Base-by-base conservation (phyloP, 2,329 filamentous ascomycete genomes). In the Xylaria sp. region DNA sequence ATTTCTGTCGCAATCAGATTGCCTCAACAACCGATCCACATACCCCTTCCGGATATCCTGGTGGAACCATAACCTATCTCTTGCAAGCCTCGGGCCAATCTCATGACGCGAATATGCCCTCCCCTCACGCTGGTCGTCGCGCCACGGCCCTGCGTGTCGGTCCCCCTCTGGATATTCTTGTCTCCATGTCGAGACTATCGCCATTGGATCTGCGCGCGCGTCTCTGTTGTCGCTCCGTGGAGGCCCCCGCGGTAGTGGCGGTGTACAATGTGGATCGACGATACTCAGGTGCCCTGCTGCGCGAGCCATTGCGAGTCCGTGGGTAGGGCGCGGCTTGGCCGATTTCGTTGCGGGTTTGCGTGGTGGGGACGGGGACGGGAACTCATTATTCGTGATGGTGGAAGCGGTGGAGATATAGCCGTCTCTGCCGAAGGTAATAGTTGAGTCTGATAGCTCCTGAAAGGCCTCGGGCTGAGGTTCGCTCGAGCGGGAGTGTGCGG, bases 261-360 rank as follows among this genome's bases (percentile, higher is more conserved):
- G 49, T 4, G 28, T 11, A 6, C 26, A 26, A 13, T 15, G 23
- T 4, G 15, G 28, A n/a, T 23, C 23, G 44, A n/a, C 9, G 48
- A 28, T 51, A 15, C 23, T 5, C 1, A 0, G 3, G 13, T n/a
- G 31, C 3, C 31, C 59, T 23, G 48, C 23, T 20, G 13, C 23
- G 9, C 59, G 59, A 13, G 31, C 59, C 46, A 61, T 51, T 4
- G 46, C 46, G 33, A 61, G 59, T 10, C 59, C 44, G 20, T 40
- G 44, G 44, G 49, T 51, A 10, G 23, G 13, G 9, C 20, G 20
- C 20, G 44, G 44, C 20, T 11, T 13, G 44, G 44, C 10, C 1
- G n/a, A 10, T 48, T 11, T 4, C 7, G 44, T 48, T 10, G 9
- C 31, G 17, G 53, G 23, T 5, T 10, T 17, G 9, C 3, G 13